A percentile compares a stretch with the other conserved stretches of the same genome.
These are phyloP conservation scores for Trifolium repens DNA, from an alignment of 306 rosid species.

Conservation along the genomic window DNA sequence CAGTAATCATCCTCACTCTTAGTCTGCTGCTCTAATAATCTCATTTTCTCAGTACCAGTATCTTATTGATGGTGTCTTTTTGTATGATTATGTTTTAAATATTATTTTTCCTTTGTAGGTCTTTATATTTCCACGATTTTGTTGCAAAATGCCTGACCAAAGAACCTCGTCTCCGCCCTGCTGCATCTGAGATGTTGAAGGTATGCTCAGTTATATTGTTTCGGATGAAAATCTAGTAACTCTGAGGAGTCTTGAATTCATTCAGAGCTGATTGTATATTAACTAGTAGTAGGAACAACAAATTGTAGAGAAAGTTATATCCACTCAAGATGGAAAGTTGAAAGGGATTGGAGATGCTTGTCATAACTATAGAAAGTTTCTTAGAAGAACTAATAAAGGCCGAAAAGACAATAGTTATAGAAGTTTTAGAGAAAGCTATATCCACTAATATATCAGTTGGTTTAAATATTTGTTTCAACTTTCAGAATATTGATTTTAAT, in stretches of 20 bases:
- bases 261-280: slow-evolving; percentile 23
- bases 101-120: slow-evolving; percentile 63
- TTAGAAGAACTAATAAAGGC: background rate
- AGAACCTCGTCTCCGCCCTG: slow-evolving; percentile 94
- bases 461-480: background rate
- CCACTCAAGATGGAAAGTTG: slow-evolving; percentile 1
- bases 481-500: background rate
- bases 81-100: slow-evolving; percentile 11
- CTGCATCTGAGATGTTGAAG: slow-evolving; percentile 97
- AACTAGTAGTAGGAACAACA: slow-evolving; percentile 1
- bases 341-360: slow-evolving; percentile 23
- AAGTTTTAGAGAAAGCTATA: background rate
- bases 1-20: slow-evolving; percentile 9
- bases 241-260: slow-evolving; percentile 19
- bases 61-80: slow-evolving; percentile 20
- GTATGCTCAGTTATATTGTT: slow-evolving; percentile 49
- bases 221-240: slow-evolving; percentile 14
- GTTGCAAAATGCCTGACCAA: slow-evolving; percentile 95
- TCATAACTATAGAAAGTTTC: background rate
- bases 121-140: slow-evolving; percentile 94
- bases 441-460: slow-evolving; percentile 19
- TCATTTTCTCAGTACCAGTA: slow-evolving; percentile 11
- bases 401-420: background rate
- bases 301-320: background rate
- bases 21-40: slow-evolving; percentile 10